phyloP scores from a whole-genome alignment of 83 land plant genomes.

The Thuja plicata region DNA sequence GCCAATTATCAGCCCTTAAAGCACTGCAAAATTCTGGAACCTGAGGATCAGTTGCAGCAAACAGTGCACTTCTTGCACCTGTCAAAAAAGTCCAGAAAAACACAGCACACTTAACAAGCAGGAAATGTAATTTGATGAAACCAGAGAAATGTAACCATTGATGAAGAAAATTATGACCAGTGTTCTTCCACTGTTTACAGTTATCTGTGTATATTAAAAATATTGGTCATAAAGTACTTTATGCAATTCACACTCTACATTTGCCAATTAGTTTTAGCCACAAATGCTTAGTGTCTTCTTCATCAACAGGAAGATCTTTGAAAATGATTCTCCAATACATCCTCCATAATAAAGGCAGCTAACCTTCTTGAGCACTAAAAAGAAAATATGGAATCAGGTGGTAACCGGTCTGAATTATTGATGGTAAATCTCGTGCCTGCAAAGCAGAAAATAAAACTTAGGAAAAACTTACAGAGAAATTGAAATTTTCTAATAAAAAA shows the following conservation, averaged over 20 bases:
- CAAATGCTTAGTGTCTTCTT: background rate
- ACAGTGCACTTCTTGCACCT: slow-evolving; percentile 72
- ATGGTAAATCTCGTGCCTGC: slow-evolving; percentile 74
- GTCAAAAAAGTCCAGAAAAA: background rate
- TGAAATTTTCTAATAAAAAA: background rate
- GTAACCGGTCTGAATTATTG: slow-evolving; percentile 50
- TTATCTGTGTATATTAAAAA: background rate
- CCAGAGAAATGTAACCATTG: background rate
- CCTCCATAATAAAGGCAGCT: slow-evolving; percentile 2
- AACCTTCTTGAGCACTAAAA: slow-evolving; percentile 70
- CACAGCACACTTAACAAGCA: background rate
- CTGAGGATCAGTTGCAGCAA: slow-evolving; percentile 78
- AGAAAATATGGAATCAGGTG: slow-evolving; percentile 71
- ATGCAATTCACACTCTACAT: background rate
- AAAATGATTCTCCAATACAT: background rate
- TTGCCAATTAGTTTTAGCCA: background rate
- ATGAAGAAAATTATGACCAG: background rate
- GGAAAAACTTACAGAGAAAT: background rate
- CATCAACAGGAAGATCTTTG: background rate
- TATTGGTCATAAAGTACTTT: background rate
- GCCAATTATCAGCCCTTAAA: slow-evolving; percentile 70
- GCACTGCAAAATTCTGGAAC: slow-evolving; percentile 59
- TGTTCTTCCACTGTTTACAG: background rate
- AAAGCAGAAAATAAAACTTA: background rate
- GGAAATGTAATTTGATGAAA: background rate